These are phyloP conservation scores for Nematodospora anomalae DNA, from an alignment of 1,139 yeast genomes.

Conservation along the genomic window DNA sequence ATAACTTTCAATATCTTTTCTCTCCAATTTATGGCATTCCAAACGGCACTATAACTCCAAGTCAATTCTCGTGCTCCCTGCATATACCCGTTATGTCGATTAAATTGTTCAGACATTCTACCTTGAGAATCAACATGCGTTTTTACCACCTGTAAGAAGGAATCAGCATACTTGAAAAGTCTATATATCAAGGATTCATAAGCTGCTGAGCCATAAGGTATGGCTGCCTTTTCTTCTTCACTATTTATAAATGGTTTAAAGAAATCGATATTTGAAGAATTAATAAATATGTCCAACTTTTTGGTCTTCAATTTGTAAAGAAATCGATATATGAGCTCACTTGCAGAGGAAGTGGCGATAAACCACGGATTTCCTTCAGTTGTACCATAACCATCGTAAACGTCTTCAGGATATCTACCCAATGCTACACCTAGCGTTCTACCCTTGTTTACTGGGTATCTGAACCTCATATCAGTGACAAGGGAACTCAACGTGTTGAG, in stretches of 20 bases:
- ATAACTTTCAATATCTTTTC: constrained; percentile 11
- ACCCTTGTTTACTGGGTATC: constrained; percentile 73
- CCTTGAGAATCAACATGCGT: constrained; percentile 76
- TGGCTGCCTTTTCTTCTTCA: constrained; percentile 20
- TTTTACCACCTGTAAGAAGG: constrained; percentile 69
- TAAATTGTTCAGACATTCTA: constrained; percentile 85
- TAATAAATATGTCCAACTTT: constrained; percentile 27
- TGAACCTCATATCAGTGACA: constrained; percentile 62
- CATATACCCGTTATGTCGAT: constrained; percentile 76
- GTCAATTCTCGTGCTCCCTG: constrained; percentile 86
- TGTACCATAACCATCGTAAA: constrained; percentile 75
- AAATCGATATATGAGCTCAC: constrained; percentile 53
- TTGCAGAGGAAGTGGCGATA: constrained; percentile 77
- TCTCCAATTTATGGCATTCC: constrained; percentile 72
- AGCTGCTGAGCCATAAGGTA: constrained; percentile 47
- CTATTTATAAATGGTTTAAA: constrained; percentile 32
- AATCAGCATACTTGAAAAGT: constrained; percentile 65
- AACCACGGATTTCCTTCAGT: constrained; percentile 96
- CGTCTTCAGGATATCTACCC: constrained; percentile 93
- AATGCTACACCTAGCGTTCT: constrained; percentile 64
- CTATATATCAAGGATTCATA: constrained; percentile 46
- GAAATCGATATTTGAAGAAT: constrained; percentile 28
- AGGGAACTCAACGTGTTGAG: constrained; percentile 60
- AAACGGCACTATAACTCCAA: constrained; percentile 87
- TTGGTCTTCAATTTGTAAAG: constrained; percentile 26